Evolutionary conservation across 768 basidiomycete species (phyloP).

Genomic region (Coprinellus micaceus): DNA sequence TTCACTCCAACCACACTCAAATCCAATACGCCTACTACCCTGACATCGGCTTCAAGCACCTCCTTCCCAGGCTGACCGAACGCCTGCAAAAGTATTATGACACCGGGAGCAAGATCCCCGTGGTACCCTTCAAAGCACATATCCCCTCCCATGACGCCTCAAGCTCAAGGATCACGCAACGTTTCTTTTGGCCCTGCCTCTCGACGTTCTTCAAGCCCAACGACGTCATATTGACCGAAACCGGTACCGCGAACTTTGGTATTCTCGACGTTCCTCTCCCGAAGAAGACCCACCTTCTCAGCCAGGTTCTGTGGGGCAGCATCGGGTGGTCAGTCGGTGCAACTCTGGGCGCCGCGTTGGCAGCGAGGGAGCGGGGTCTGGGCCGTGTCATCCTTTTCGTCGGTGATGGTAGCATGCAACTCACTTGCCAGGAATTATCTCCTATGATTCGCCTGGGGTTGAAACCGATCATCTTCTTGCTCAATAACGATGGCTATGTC

Average conservation of each 20-base stretch:
- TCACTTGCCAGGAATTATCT: slow-evolving; percentile 79
- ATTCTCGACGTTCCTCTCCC: slow-evolving; percentile 80
- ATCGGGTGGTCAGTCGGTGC: slow-evolving; percentile 87
- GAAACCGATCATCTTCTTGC: slow-evolving; percentile 79
- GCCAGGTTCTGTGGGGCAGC: slow-evolving; percentile 86
- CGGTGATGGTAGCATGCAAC: slow-evolving; percentile 82
- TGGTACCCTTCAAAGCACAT: slow-evolving; percentile 42
- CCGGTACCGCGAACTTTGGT: slow-evolving; percentile 86
- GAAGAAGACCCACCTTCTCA: slow-evolving; percentile 56
- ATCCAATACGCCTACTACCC: slow-evolving; percentile 63
- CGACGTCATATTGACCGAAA: slow-evolving; percentile 85
- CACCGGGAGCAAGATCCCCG: slow-evolving; percentile 38
- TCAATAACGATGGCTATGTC: slow-evolving; percentile 82
- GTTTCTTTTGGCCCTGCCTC: slow-evolving; percentile 82
- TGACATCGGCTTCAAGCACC: slow-evolving; percentile 69
- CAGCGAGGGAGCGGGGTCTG: slow-evolving; percentile 59
- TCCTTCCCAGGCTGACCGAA: slow-evolving; percentile 69
- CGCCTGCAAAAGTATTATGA: slow-evolving; percentile 42
- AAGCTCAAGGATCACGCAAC: slow-evolving; percentile 64
- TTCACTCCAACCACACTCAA: slow-evolving; percentile 72
- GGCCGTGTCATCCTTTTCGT: slow-evolving; percentile 79
- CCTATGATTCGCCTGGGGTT: slow-evolving; percentile 74
- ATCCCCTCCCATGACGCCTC: slow-evolving; percentile 47
- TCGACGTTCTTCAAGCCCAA: slow-evolving; percentile 64
- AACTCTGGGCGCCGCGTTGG: slow-evolving; percentile 66